These are phyloP conservation scores for Salix koriyanagi DNA, from an alignment of 345 rosid genomes.

Conservation along the genomic window DNA sequence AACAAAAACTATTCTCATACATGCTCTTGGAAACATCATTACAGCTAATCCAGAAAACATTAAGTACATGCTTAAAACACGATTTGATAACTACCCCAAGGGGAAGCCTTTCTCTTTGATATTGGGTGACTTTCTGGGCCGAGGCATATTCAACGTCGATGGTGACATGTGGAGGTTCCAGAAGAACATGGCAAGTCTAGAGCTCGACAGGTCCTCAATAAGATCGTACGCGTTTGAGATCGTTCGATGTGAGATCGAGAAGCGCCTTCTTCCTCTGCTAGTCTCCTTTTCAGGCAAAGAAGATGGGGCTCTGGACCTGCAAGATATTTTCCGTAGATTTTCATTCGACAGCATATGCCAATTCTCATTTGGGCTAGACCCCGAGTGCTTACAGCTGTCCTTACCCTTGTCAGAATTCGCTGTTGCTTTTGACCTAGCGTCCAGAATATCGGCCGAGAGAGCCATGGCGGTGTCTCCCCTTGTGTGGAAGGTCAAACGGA, in stretches of 20 bases:
- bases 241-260: background rate
- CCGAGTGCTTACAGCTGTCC: background rate
- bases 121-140: background rate
- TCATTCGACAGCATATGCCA: background rate
- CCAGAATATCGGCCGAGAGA: background rate
- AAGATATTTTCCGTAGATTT: background rate
- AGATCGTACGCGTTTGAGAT: background rate
- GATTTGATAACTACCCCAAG: background rate
- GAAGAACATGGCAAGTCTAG: background rate
- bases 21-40: background rate
- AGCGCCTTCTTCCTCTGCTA: background rate
- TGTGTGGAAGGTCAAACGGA: background rate
- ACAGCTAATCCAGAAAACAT: background rate
- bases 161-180: background rate
- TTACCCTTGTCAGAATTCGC: background rate
- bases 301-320: background rate
- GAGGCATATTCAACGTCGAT: constrained; percentile 3
- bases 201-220: background rate
- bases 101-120: background rate
- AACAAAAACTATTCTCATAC: background rate
- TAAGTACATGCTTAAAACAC: background rate
- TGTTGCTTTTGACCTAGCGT: background rate
- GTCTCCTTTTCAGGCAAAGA: background rate
- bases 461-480: background rate
- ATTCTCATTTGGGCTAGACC: background rate